Evolutionary conservation across 192 early-diverging fungal species (phyloP).

Genomic region (Chytriomyces hyalinus): DNA sequence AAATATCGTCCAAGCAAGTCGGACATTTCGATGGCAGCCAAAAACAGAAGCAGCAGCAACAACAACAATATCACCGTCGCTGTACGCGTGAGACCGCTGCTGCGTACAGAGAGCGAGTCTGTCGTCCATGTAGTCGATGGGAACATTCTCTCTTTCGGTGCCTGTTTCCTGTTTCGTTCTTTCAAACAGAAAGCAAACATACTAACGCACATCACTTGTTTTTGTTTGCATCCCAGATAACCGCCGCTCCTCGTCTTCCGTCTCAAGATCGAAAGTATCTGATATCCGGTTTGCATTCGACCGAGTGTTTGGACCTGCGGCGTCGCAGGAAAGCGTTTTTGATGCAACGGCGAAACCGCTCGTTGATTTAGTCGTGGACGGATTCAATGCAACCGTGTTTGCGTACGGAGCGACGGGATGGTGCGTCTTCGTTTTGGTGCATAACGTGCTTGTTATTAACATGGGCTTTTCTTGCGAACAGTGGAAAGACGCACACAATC

Average conservation of each 20-base stretch:
- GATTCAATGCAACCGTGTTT: constrained; percentile 89
- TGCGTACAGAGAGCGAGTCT: neutral
- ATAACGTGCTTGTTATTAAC: neutral
- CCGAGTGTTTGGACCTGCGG: constrained; percentile 72
- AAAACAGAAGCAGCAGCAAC: neutral
- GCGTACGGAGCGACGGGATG: constrained; percentile 73
- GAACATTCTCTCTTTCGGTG: constrained; percentile 21
- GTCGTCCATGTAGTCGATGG: constrained; percentile 5
- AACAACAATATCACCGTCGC: constrained; percentile 24
- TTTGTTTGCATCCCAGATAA: neutral
- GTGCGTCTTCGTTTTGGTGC: neutral
- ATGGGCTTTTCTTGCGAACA: neutral
- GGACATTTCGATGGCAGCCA: too few relatives aligned
- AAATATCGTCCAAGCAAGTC: too few relatives aligned
- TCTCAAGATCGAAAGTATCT: neutral
- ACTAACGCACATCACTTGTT: neutral
- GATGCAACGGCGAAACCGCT: constrained; percentile 74
- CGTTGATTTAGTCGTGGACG: constrained; percentile 71
- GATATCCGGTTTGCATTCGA: constrained; percentile 80
- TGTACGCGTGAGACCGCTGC: constrained; percentile 27
- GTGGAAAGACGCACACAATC: constrained; percentile 83
- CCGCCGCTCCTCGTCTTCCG: neutral
- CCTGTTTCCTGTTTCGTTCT: neutral
- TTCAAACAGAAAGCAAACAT: neutral
- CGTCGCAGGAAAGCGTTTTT: constrained; percentile 72